Base-by-base conservation (phyloP, 2,329 filamentous ascomycete species). In the Bretziella fagacearum region DNA sequence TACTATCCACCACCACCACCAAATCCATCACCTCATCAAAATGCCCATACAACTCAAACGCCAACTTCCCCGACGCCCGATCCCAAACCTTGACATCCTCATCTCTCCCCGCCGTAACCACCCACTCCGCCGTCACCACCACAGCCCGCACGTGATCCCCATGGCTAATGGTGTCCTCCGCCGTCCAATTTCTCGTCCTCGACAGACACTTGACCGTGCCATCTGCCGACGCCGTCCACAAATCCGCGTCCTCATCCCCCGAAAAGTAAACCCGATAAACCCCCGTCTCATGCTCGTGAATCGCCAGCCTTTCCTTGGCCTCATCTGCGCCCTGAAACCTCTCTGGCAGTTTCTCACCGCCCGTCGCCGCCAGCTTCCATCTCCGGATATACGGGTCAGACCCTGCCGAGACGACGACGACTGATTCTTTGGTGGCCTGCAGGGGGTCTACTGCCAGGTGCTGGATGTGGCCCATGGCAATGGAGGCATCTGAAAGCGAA, bases 61-160 rank as follows among this genome's bases (percentile, higher is more conserved):
- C 73, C 26, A 93, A 65, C 58, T 80, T 77, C 3, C 84, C 84
- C 6, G 76, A 79, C 51, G 76, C 58, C 40, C 72, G 65, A 59
- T 94, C 81, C 89, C 89, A 98, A 6, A 96, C 73, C 55, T 93
- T 82, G 50, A 98, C 70, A 55, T 94, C 77, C 62, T 98, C 91
- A 57, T 95, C 85, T 54, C 91, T 71, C 49, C 91, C 93, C 1
- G 82, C 87, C 1, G 91, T 95, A 35, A 93, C 63, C 10, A 91
- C 75, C 78, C 84, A 89, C 17, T 78, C 73, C 3, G 81, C 80
- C 1, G 76, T 77, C 33, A 89, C 70, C 6, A 78, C 76, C 18
- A 96, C 73, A 48, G 86, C 84, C 50, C 85, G 77, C 25, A 96
- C 87, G 59, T 93, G 95, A 60, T 93, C 86, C 1, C 86, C 84